These are phyloP conservation scores for Colletotrichum echinochloae DNA, from an alignment of 2,329 filamentous ascomycete genomes.

Conservation along the genomic window DNA sequence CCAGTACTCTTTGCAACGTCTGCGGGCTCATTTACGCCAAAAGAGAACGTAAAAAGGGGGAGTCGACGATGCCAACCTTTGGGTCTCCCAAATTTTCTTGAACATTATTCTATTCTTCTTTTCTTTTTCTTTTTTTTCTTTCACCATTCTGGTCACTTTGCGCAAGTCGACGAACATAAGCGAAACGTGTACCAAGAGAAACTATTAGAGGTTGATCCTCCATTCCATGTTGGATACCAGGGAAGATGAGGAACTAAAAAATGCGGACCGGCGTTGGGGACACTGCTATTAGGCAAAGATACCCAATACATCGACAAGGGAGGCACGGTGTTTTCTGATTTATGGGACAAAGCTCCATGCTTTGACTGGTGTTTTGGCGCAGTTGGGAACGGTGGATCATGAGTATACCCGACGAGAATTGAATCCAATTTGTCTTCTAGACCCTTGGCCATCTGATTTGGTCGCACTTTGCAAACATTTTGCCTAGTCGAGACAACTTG, in stretches of 20 bases:
- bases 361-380: conserved; percentile 16
- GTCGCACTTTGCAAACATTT: not conserved
- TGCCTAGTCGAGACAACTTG: not conserved
- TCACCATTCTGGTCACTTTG: not conserved
- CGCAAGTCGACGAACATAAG: not conserved
- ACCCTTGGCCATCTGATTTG: not conserved
- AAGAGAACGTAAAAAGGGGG: conserved; percentile 41
- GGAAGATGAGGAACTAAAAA: not conserved
- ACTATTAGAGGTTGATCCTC: not conserved
- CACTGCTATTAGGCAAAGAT: conserved; percentile 16
- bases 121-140: not conserved
- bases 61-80: conserved; percentile 23
- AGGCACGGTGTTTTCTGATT: not conserved
- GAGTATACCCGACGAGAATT: conserved; percentile 34
- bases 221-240: not conserved
- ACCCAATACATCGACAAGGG: not conserved
- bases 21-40: conserved; percentile 68
- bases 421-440: not conserved
- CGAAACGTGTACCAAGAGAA: not conserved
- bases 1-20: conserved; percentile 78
- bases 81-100: conserved; percentile 19
- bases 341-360: not conserved
- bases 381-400: conserved; percentile 12
- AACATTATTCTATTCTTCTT: not conserved
- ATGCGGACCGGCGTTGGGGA: conserved; percentile 1